Conservation (phyloP, 306 rosid species). For the Pyrus pyrifolia region DNA sequence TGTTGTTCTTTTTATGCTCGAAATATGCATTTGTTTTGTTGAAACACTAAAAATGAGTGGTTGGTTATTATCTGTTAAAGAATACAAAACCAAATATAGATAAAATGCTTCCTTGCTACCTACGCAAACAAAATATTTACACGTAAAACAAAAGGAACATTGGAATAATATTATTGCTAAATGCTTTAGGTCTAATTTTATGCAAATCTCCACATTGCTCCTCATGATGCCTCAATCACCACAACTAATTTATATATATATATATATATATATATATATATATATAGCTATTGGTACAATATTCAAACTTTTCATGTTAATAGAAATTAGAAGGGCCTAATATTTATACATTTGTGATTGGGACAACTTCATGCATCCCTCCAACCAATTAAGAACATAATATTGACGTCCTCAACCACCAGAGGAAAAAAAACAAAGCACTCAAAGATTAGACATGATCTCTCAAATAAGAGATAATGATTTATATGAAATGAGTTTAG, state of each 20-base stretch:
- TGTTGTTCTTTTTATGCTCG: too few relatives aligned
- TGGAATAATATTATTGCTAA: constrained; percentile 9
- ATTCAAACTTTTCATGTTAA: not conserved
- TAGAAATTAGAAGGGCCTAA: not conserved
- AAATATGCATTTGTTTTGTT: not conserved
- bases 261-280: not conserved
- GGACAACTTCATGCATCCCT: not conserved
- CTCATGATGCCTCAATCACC: not conserved
- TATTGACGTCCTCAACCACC: not conserved
- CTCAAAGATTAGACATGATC: not conserved
- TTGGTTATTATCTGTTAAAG: not conserved
- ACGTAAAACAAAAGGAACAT: constrained; percentile 27
- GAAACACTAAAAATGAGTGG: not conserved
- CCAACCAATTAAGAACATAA: not conserved
- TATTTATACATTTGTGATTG: not conserved
- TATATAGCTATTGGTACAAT: not conserved
- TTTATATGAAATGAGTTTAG: not conserved
- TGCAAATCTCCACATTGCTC: not conserved
- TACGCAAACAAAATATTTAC: constrained; percentile 33
- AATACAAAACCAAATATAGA: not conserved
- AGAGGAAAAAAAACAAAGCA: not conserved
- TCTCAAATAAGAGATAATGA: not conserved
- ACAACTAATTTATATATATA: too few relatives aligned
- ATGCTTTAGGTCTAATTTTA: not conserved
- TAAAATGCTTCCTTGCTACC: constrained; percentile 36